phyloP scores from a whole-genome alignment of 768 basidiomycete genomes.

The Kwoniella sp. region DNA sequence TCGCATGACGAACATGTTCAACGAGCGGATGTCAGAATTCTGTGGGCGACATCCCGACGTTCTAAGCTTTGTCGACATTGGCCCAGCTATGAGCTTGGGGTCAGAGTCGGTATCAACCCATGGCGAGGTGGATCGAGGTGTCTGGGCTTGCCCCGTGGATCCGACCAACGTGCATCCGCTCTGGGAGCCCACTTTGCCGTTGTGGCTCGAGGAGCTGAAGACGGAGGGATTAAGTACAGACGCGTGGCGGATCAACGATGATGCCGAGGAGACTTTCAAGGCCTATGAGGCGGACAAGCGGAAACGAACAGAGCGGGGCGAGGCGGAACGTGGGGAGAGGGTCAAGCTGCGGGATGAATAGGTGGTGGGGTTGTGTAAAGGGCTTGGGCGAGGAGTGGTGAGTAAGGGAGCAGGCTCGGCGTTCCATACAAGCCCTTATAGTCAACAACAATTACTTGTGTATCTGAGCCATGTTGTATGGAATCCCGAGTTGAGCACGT shows the following conservation, averaged over 20 bases:
- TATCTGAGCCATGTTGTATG: too few relatives aligned
- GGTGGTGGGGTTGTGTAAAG: too few relatives aligned
- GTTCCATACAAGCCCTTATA: neutral
- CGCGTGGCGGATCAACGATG: constrained; percentile 24
- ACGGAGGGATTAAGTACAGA: constrained; percentile 26
- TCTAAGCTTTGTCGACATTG: constrained; percentile 34
- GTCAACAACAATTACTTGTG: too few relatives aligned
- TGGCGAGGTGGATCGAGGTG: constrained; percentile 28
- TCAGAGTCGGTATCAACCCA: neutral
- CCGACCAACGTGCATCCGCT: constrained; percentile 43
- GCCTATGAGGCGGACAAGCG: constrained; percentile 41
- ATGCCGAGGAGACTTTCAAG: constrained; percentile 39
- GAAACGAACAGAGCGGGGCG: constrained; percentile 21
- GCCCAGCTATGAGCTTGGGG: constrained; percentile 15
- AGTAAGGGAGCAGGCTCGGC: too few relatives aligned
- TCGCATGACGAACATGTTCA: constrained; percentile 36
- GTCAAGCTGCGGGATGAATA: constrained; percentile 35
- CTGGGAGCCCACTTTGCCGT: constrained; percentile 43
- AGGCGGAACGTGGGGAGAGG: constrained; percentile 7
- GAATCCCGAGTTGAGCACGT: neutral
- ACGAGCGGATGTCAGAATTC: constrained; percentile 17
- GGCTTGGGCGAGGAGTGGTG: too few relatives aligned
- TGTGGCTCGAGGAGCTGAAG: constrained; percentile 34
- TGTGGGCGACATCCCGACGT: constrained; percentile 29
- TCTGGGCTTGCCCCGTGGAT: constrained; percentile 41